Evolutionary conservation across 208 protist species (phyloP).

Genomic region (Dictyostelium gargantuum): DNA sequence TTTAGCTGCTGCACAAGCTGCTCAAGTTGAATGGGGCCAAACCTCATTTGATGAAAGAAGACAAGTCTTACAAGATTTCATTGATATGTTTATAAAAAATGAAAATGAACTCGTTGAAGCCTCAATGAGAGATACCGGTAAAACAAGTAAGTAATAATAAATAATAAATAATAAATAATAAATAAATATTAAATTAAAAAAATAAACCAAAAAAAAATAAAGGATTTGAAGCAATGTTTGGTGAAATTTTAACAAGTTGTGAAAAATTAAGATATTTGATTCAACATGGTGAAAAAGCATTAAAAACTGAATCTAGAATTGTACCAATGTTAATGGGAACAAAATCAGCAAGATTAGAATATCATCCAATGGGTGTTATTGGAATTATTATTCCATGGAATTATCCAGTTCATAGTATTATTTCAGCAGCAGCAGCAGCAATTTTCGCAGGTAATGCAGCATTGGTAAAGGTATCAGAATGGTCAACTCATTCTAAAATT

Average conservation of each 20-base stretch:
- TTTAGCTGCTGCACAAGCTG: background rate
- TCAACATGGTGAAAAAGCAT: slow-evolving; percentile 49
- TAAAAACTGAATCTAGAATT: slow-evolving; percentile 14
- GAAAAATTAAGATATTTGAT: slow-evolving; percentile 68
- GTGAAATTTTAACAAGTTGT: slow-evolving; percentile 63
- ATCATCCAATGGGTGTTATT: slow-evolving; percentile 67
- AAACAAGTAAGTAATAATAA: slow-evolving; percentile 37
- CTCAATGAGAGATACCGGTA: slow-evolving; percentile 61
- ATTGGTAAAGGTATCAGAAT: slow-evolving; percentile 94
- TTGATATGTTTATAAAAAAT: slow-evolving; percentile 59
- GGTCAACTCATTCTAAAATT: slow-evolving; percentile 91
- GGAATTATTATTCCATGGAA: slow-evolving; percentile 84
- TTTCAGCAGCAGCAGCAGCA: slow-evolving; percentile 92
- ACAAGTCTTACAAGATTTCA: slow-evolving; percentile 49
- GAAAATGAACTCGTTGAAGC: slow-evolving; percentile 49
- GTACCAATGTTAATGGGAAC: slow-evolving; percentile 60
- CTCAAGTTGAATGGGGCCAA: slow-evolving; percentile 34
- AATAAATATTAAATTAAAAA: too few relatives aligned
- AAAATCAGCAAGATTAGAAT: slow-evolving; percentile 38
- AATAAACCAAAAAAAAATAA: too few relatives aligned
- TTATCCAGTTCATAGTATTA: slow-evolving; percentile 96
- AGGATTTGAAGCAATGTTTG: slow-evolving; percentile 64
- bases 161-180: background rate
- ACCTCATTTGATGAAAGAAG: slow-evolving; percentile 46
- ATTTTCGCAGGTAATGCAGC: slow-evolving; percentile 95